Conservation (phyloP, 202 grass and related monocot genomes). For the Setaria italica region DNA sequence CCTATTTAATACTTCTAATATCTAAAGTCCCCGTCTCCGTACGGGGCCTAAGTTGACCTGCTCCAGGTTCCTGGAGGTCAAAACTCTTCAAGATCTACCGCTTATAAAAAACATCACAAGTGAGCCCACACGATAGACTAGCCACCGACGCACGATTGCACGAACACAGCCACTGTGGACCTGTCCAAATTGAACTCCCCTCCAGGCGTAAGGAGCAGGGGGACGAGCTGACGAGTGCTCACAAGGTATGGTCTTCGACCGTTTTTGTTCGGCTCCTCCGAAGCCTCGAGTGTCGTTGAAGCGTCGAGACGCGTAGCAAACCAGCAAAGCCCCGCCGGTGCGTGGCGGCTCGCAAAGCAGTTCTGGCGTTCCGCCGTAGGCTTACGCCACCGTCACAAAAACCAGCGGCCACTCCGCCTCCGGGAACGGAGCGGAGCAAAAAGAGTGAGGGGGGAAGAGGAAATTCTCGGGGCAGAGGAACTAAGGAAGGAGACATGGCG, state of each 20-base stretch:
- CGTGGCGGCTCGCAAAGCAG: not conserved
- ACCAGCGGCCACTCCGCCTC: not conserved
- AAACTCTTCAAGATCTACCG: not conserved
- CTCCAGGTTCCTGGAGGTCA: not conserved
- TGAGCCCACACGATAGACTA: not conserved
- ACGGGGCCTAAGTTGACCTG: not conserved
- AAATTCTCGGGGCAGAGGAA: not conserved
- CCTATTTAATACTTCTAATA: too few species aligned
- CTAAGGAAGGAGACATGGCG: not conserved
- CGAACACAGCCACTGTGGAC: not conserved
- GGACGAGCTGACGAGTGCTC: too few species aligned
- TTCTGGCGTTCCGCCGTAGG: too few species aligned
- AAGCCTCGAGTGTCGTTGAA: too few species aligned
- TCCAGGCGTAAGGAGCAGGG: too few species aligned
- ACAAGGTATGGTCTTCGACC: not conserved
- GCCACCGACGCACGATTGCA: slow-evolving; percentile 7
- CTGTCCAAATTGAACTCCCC: not conserved
- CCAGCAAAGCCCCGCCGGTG: not conserved
- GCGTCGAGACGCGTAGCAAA: not conserved
- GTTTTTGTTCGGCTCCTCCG: not conserved
- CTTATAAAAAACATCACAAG: not conserved
- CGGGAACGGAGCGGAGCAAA: not conserved
- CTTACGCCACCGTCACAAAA: not conserved
- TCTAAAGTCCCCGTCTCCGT: too few species aligned
- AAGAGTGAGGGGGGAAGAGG: not conserved